Base-by-base conservation (phyloP, 176 grass and related monocot species). In the Bothriochloa decipiens region DNA sequence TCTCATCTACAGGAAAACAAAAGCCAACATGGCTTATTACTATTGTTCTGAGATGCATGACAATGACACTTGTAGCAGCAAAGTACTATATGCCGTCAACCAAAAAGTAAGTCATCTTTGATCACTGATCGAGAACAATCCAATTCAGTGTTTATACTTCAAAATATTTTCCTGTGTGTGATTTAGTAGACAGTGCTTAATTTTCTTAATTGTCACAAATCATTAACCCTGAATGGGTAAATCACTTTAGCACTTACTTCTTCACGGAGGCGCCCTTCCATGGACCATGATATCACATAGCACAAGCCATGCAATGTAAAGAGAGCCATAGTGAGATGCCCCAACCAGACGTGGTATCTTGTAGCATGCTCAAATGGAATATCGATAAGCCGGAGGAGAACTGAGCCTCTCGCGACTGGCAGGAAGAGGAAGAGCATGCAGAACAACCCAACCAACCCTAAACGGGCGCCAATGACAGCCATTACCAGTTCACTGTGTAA, bases 311-410 rank as follows among this genome's bases (percentile, higher is more conserved):
- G 96, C 60, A 98, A 78, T 52, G 96, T 98, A 80, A 98, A 98
- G 17, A 95, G 75, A 85, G 85, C 61, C 96, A 98, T 98, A 18
- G 96, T 98, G 57, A 98, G 96, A 86, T 98, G 96, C 67, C 96
- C 96, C n/a, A 98, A 79, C 96, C 96, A 98, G 50, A 98, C 89
- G 52, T 95, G 96, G 85, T 98, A 98, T 92, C 91, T 91, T 22
- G 96, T 98, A 65, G 91, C 96, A 87, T 98, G 96, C 89, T 98
- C 93, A 79, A 98, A 98, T 67, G 96, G 96, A 84, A 95, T 95
- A 47, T 98, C 96, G 8, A 98, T 91, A 74, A 98, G 82, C 35
- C 96, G 93, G 65, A 98, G 91, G 87, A 98, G 93, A 92, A 95
- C 91, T 23, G 96, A 98, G 63, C 96, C 96, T 77, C 96, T 90